Evolutionary conservation across 768 basidiomycete genomes (phyloP).

Genomic region (Hirschioporus abietinus): DNA sequence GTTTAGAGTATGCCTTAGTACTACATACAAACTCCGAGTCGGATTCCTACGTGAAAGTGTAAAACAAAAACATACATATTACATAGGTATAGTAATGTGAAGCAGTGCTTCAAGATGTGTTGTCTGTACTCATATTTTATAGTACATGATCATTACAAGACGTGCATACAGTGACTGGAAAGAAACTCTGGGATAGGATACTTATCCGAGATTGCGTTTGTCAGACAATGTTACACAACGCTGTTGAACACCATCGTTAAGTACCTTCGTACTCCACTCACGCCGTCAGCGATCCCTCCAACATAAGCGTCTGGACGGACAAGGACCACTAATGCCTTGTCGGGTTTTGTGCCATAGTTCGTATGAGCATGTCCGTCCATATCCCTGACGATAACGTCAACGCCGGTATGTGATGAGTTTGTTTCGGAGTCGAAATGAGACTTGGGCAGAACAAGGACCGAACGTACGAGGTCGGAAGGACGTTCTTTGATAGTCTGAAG

Average conservation of each 20-base stretch:
- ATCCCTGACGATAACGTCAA: conserved; percentile 6
- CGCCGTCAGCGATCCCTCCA: conserved; percentile 10
- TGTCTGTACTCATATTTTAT: too few relatives aligned
- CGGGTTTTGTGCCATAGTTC: conserved; percentile 10
- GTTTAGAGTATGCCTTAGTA: too few relatives aligned
- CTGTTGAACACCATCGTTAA: background rate
- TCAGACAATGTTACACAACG: background rate
- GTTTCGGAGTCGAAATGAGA: background rate
- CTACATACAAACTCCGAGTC: too few relatives aligned
- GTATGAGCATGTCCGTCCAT: conserved; percentile 13
- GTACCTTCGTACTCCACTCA: conserved; percentile 11
- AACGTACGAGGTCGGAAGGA: background rate
- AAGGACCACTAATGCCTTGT: conserved; percentile 8
- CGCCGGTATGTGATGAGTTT: background rate
- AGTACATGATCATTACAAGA: too few relatives aligned
- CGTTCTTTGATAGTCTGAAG: background rate
- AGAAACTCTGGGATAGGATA: too few relatives aligned
- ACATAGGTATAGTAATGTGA: too few relatives aligned
- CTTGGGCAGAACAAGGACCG: background rate
- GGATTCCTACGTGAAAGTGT: too few relatives aligned
- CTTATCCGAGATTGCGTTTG: too few relatives aligned
- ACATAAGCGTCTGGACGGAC: conserved; percentile 18
- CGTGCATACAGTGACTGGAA: too few relatives aligned
- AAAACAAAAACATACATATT: too few relatives aligned
- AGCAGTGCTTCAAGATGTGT: too few relatives aligned